Evolutionary conservation across 192 early-diverging fungal genomes (phyloP).

Genomic region (Phlyctochytrium arcticum): DNA sequence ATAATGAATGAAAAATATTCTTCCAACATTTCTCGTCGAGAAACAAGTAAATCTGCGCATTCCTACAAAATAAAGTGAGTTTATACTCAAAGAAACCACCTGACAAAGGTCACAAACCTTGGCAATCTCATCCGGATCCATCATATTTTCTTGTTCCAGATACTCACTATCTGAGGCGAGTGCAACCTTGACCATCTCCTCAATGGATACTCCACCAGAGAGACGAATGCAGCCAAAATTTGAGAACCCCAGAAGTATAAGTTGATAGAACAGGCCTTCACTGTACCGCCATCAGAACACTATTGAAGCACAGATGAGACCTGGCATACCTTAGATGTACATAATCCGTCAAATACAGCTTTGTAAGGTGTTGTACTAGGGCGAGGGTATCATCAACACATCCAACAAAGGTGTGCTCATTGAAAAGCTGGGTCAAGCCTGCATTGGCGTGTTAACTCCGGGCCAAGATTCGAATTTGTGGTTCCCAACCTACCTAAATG

Average conservation of each 20-base stretch:
- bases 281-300: too few species aligned
- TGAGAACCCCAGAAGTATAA: conserved; percentile 71
- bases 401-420: conserved; percentile 85
- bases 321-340: conserved; percentile 57
- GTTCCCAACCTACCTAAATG: conserved; percentile 44
- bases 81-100: too few species aligned
- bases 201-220: conserved; percentile 59
- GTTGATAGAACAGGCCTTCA: conserved; percentile 88
- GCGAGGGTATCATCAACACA: conserved; percentile 75
- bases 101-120: conserved; percentile 36
- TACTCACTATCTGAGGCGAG: conserved; percentile 46
- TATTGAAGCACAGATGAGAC: not conserved
- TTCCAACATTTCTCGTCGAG: conserved; percentile 70
- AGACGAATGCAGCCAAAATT: conserved; percentile 81
- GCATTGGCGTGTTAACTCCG: not conserved
- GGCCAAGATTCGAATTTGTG: not conserved
- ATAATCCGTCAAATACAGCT: conserved; percentile 81
- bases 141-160: conserved; percentile 33
- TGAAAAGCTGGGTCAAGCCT: conserved; percentile 74
- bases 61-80: not conserved
- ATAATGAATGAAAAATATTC: conserved; percentile 86
- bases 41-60: conserved; percentile 32
- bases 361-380: conserved; percentile 82
- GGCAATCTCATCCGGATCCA: conserved; percentile 53
- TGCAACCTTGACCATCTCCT: conserved; percentile 66